A percentile compares a stretch with the other conserved stretches of the same genome.
Evolutionary conservation across 2,329 filamentous ascomycete species (phyloP).

Genomic region (Stachybotrys chartarum): DNA sequence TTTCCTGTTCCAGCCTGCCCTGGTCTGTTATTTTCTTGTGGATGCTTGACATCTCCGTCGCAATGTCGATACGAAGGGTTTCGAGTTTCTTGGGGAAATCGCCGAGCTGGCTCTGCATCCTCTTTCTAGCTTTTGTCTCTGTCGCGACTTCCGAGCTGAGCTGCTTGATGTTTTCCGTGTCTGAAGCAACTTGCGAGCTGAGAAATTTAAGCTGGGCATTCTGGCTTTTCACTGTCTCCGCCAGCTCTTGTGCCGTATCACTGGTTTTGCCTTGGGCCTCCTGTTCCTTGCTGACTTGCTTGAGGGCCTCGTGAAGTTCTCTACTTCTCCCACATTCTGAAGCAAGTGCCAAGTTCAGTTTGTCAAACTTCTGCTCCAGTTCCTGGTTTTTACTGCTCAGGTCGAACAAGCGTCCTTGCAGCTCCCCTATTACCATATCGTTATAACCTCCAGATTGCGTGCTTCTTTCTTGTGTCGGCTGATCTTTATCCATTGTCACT

Average conservation of each 20-base stretch:
- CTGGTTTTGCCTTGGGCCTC: background rate
- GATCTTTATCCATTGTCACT: background rate
- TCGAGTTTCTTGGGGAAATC: background rate
- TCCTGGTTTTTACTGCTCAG: constrained; percentile 6
- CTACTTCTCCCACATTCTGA: background rate
- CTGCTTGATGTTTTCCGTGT: background rate
- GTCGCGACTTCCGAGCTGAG: background rate
- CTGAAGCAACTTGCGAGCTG: background rate
- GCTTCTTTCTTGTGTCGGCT: background rate
- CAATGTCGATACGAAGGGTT: background rate
- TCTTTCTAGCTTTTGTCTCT: constrained; percentile 1
- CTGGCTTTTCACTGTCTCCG: background rate
- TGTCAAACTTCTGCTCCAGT: constrained; percentile 8
- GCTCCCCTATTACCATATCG: constrained; percentile 4
- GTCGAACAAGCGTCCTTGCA: constrained; percentile 7
- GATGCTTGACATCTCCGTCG: background rate
- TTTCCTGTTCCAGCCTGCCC: background rate
- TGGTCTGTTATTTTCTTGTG: background rate
- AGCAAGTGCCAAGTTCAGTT: constrained; percentile 5
- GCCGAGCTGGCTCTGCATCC: background rate
- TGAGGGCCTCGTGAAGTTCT: background rate
- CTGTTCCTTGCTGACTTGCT: background rate
- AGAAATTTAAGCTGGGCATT: background rate
- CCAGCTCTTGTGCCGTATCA: background rate
- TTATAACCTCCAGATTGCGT: background rate